phyloP scores from a whole-genome alignment of 345 rosid species.

The Hibiscus syriacus region DNA sequence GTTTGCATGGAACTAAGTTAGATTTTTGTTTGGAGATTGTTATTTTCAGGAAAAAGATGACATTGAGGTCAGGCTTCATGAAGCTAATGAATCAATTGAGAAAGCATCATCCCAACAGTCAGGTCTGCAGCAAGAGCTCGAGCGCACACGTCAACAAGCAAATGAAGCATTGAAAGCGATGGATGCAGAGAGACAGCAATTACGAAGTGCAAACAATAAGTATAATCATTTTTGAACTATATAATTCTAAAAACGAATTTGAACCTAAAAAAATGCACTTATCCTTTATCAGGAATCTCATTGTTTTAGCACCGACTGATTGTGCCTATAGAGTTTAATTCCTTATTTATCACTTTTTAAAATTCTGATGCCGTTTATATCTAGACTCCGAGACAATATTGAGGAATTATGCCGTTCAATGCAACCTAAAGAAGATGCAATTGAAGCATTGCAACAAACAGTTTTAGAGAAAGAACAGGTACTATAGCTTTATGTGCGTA shows the following conservation, averaged over 20 bases:
- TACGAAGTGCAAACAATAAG: conserved; percentile 94
- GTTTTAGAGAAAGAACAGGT: conserved; percentile 94
- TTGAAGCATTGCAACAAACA: conserved; percentile 75
- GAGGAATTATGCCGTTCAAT: conserved; percentile 74
- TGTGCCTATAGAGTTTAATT: background rate
- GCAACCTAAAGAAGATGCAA: conserved; percentile 76
- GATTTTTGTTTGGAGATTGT: conserved; percentile 22
- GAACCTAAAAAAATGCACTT: background rate
- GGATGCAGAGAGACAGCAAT: conserved; percentile 94
- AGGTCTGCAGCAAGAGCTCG: conserved; percentile 78
- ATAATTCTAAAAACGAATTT: background rate
- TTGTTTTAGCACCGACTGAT: background rate
- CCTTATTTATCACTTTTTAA: conserved; percentile 1
- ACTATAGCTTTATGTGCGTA: conserved; percentile 6
- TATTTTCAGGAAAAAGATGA: conserved; percentile 89
- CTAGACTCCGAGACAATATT: conserved; percentile 84
- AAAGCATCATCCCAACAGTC: conserved; percentile 69
- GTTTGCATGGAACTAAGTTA: conserved; percentile 14
- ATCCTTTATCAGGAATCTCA: background rate
- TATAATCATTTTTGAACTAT: conserved; percentile 20
- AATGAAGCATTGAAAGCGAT: conserved; percentile 96
- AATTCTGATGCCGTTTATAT: conserved; percentile 13
- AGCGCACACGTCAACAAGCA: conserved; percentile 90
- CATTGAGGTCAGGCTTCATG: conserved; percentile 55
- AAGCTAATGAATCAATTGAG: conserved; percentile 56